phyloP scores from a whole-genome alignment of 2,329 filamentous ascomycete species.

The Hymenoscyphus scutula region DNA sequence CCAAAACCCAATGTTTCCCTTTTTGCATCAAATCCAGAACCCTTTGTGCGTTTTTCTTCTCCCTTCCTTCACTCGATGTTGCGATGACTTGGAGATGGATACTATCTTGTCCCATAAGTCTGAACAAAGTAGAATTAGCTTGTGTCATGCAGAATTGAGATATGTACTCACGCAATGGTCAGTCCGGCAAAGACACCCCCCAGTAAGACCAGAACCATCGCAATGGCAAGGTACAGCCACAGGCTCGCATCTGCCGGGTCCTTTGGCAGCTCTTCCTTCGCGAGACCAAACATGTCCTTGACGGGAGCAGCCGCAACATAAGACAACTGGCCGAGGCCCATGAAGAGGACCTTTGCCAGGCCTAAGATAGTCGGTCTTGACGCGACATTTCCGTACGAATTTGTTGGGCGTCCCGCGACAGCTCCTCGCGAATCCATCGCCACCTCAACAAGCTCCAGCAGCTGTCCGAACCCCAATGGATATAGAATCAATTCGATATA shows the following conservation, averaged over 20 bases:
- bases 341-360: slow-evolving; percentile 50
- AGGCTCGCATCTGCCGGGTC: slow-evolving; percentile 61
- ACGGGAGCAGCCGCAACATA: slow-evolving; percentile 36
- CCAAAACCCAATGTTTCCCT: slow-evolving; percentile 97
- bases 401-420: neutral
- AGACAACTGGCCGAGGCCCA: slow-evolving; percentile 44
- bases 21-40: slow-evolving; percentile 78
- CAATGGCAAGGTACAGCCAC: slow-evolving; percentile 79
- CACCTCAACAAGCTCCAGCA: neutral
- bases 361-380: slow-evolving; percentile 51
- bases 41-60: slow-evolving; percentile 78
- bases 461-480: neutral
- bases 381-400: slow-evolving; percentile 39
- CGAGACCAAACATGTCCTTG: slow-evolving; percentile 41
- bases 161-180: slow-evolving; percentile 71
- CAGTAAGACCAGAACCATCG: slow-evolving; percentile 75
- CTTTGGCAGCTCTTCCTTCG: slow-evolving; percentile 47
- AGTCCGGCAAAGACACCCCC: slow-evolving; percentile 93
- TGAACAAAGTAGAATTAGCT: slow-evolving; percentile 23
- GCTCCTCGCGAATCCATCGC: slow-evolving; percentile 5
- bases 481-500: neutral
- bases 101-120: slow-evolving; percentile 67
- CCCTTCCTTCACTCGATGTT: slow-evolving; percentile 77
- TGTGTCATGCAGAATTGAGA: neutral
- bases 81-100: slow-evolving; percentile 96